These are phyloP conservation scores for Fusarium sp. DNA, from an alignment of 2,329 filamentous ascomycete genomes.

Conservation along the genomic window DNA sequence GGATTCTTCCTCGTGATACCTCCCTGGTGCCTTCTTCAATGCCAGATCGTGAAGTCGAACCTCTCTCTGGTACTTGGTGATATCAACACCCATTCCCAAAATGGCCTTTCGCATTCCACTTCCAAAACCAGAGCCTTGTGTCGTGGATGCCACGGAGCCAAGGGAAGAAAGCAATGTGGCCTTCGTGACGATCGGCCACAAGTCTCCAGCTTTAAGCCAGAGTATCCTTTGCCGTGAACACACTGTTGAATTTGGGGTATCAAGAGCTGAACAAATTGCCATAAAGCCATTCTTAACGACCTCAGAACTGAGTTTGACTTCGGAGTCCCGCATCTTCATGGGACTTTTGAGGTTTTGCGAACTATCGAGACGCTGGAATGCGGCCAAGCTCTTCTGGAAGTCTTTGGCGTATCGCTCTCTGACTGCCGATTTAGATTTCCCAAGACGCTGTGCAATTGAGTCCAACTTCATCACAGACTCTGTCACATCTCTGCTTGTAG, in stretches of 20 bases:
- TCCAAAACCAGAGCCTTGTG: slow-evolving; percentile 32
- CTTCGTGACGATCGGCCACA: slow-evolving; percentile 46
- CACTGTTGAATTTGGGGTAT: slow-evolving; percentile 1
- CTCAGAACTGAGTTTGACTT: slow-evolving; percentile 10
- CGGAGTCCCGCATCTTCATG: slow-evolving; percentile 9
- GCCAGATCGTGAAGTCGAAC: slow-evolving; percentile 65
- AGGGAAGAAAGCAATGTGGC: slow-evolving; percentile 35
- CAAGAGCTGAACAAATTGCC: slow-evolving; percentile 24
- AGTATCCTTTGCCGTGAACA: slow-evolving; percentile 32
- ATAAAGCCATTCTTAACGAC: slow-evolving; percentile 22
- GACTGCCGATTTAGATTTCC: slow-evolving; percentile 35
- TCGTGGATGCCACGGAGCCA: slow-evolving; percentile 21
- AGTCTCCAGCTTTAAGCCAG: slow-evolving; percentile 44
- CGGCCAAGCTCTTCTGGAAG: slow-evolving; percentile 38
- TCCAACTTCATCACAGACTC: slow-evolving; percentile 19
- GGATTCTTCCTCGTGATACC: slow-evolving; percentile 61
- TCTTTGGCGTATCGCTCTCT: slow-evolving; percentile 39
- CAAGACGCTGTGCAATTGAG: slow-evolving; percentile 25
- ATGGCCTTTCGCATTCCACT: slow-evolving; percentile 42
- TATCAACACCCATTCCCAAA: slow-evolving; percentile 37
- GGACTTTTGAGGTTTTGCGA: slow-evolving; percentile 1
- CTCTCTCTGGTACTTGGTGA: slow-evolving; percentile 49
- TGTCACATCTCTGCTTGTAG: slow-evolving; percentile 12
- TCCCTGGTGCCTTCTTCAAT: slow-evolving; percentile 63
- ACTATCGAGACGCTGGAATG: slow-evolving; percentile 34